These are phyloP conservation scores for Wickerhamomyces hampshirensis DNA, from an alignment of 805 yeast species.

Conservation along the genomic window DNA sequence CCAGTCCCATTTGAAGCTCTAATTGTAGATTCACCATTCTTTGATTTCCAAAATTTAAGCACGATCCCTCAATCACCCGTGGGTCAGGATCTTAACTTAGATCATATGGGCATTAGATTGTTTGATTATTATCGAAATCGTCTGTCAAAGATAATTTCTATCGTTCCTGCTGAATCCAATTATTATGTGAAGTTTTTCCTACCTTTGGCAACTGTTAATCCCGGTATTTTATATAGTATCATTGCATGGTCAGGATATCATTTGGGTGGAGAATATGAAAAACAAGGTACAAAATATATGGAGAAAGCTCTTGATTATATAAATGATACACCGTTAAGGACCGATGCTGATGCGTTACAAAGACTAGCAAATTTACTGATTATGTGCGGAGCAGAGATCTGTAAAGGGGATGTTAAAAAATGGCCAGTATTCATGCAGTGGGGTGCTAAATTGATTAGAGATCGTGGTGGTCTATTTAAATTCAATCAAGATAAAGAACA, in stretches of 20 bases:
- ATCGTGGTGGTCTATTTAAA: slow-evolving; percentile 55
- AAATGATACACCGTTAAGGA: slow-evolving; percentile 26
- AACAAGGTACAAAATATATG: slow-evolving; percentile 45
- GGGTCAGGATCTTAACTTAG: slow-evolving; percentile 28
- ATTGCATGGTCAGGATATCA: slow-evolving; percentile 53
- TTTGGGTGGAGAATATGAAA: slow-evolving; percentile 32
- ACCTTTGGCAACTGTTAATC: slow-evolving; percentile 45
- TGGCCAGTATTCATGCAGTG: slow-evolving; percentile 66
- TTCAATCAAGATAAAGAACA: slow-evolving; percentile 51
- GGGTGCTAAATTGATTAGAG: slow-evolving; percentile 58
- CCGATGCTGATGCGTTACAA: slow-evolving; percentile 24
- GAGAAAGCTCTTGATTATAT: slow-evolving; percentile 42
- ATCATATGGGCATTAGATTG: slow-evolving; percentile 38
- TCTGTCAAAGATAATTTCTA: slow-evolving; percentile 43
- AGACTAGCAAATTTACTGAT: slow-evolving; percentile 64
- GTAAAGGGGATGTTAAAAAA: slow-evolving; percentile 72
- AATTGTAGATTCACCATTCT: slow-evolving; percentile 7
- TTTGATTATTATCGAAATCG: slow-evolving; percentile 47
- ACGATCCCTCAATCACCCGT: slow-evolving; percentile 16
- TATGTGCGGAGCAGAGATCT: slow-evolving; percentile 75
- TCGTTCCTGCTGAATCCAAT: slow-evolving; percentile 44
- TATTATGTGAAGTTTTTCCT: slow-evolving; percentile 48
- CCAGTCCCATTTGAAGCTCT: slow-evolving; percentile 9
- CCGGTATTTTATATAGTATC: slow-evolving; percentile 44
- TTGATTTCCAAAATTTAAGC: slow-evolving; percentile 12